Conservation (phyloP, 805 yeast species). For the Ogataea populi-albae region DNA sequence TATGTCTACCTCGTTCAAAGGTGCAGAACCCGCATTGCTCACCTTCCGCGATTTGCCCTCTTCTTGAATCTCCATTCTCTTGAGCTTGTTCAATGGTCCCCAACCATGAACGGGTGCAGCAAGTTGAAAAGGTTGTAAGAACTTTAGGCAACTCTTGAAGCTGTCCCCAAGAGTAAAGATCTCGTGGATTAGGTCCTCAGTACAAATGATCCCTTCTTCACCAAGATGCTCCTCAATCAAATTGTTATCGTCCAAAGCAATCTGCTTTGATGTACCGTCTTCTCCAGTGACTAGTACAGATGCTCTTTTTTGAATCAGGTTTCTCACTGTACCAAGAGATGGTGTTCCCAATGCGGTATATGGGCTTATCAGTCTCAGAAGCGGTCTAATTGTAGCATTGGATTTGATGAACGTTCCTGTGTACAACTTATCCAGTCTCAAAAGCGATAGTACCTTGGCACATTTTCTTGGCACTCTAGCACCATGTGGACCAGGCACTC, state of each 20-base stretch:
- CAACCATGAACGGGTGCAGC: constrained; percentile 71
- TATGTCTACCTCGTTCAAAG: constrained; percentile 68
- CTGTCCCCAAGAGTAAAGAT: constrained; percentile 59
- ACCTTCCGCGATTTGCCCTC: constrained; percentile 45
- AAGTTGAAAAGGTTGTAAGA: constrained; percentile 68
- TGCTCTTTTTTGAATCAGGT: constrained; percentile 75
- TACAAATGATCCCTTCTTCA: constrained; percentile 69
- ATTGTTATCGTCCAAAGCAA: constrained; percentile 69
- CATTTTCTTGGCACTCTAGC: constrained; percentile 67
- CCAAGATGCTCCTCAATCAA: constrained; percentile 70
- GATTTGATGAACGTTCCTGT: constrained; percentile 71
- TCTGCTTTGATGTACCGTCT: constrained; percentile 30
- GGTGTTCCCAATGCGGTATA: constrained; percentile 74
- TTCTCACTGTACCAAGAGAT: constrained; percentile 67
- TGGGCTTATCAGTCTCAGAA: constrained; percentile 67
- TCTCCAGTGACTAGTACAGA: constrained; percentile 40
- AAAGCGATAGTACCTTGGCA: constrained; percentile 52
- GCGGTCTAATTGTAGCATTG: constrained; percentile 56
- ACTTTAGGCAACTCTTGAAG: constrained; percentile 57
- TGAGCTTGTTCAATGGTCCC: constrained; percentile 69
- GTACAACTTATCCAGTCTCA: constrained; percentile 58
- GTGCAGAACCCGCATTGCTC: constrained; percentile 62
- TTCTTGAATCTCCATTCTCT: constrained; percentile 55
- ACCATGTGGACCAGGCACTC: constrained; percentile 64
- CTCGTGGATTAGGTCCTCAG: constrained; percentile 78